Evolutionary conservation across 768 basidiomycete genomes (phyloP).

Genomic region (Phylloporus rhodoxanthus): DNA sequence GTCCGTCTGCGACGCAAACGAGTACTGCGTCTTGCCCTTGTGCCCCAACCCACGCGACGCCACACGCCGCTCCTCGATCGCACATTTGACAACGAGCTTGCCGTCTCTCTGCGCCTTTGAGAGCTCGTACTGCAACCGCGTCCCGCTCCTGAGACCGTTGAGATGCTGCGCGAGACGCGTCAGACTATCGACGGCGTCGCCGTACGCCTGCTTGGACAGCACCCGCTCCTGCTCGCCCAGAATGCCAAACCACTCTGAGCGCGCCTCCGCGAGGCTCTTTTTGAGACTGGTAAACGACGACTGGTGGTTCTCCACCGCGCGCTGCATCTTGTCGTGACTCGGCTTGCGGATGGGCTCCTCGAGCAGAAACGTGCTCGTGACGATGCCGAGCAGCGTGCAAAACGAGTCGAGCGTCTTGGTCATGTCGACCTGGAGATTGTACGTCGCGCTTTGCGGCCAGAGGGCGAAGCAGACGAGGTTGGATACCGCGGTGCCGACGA

Average conservation of each 20-base stretch:
- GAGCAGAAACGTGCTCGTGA: conserved; percentile 82
- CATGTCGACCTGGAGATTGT: conserved; percentile 80
- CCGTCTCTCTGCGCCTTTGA: conserved; percentile 52
- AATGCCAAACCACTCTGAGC: conserved; percentile 65
- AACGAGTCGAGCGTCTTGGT: conserved; percentile 82
- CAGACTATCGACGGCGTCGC: conserved; percentile 80
- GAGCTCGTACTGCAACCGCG: conserved; percentile 77
- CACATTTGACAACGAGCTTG: conserved; percentile 33
- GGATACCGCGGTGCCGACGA: conserved; percentile 69
- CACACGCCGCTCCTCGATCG: background rate
- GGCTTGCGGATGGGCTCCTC: conserved; percentile 57
- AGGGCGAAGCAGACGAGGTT: conserved; percentile 80
- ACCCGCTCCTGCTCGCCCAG: conserved; percentile 21
- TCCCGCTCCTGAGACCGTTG: conserved; percentile 81
- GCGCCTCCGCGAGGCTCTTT: conserved; percentile 79
- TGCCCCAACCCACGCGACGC: background rate
- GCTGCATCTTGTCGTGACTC: conserved; percentile 60
- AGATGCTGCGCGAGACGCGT: conserved; percentile 92
- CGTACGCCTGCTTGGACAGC: conserved; percentile 56
- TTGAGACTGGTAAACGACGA: conserved; percentile 86
- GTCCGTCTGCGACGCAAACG: conserved; percentile 34
- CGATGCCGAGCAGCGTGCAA: conserved; percentile 73
- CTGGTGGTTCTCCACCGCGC: conserved; percentile 81
- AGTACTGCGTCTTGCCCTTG: conserved; percentile 22
- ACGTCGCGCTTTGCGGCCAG: conserved; percentile 83